Evolutionary conservation across 1,284 basidiomycete genomes (phyloP), one percentile per base, ranked within the genome.

Genomic region (Polyporus tsugae): DNA sequence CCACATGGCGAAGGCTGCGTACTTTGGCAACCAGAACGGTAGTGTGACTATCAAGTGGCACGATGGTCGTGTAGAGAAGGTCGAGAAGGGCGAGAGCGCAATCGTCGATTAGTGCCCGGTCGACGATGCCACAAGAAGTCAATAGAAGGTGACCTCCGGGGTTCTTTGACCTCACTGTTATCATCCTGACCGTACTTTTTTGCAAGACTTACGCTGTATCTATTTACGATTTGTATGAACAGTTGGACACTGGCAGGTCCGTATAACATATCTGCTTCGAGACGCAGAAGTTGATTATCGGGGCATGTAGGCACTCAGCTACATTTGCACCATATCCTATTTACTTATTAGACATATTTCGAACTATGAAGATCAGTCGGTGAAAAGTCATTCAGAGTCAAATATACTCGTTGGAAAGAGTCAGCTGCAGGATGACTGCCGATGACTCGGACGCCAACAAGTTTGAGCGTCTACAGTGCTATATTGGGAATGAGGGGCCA

Each of bases 1-100:
- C 78, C 85, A 91, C 65, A 92, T 99, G 87, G 95, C 94, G n/a
- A 89, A 93, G 79, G 96, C 95, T 0, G 97, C 97, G 11, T 99
- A 99, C 86, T 99, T 99, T 83, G 97, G 97, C 22, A 97, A 98
- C 76, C 87, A 91, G 85, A 87, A 89, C 75, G 88, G 88, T 2
- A 87, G 84, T 65, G 85, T 89, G 11, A 86, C 86, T 1, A 81
- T 87, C 41, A 84, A 82, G 72, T 84, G 81, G 79, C 78, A 82
- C 46, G 84, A 86, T 72, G 88, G 87, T 3, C 77, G 78, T 13
- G 75, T 84, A 5, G 83, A 87, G 71, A 76, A 83, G n/a, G 74
- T 78, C 42, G 59, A 62, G 13, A 17, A 41, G n/a, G 6, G 22
- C 52, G 33, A 33, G 29, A 55, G 52, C 29, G 29, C 52, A 4